These are phyloP conservation scores for Blastocystis sp. DNA, from an alignment of 352 stramenopile species.

Conservation along the genomic window DNA sequence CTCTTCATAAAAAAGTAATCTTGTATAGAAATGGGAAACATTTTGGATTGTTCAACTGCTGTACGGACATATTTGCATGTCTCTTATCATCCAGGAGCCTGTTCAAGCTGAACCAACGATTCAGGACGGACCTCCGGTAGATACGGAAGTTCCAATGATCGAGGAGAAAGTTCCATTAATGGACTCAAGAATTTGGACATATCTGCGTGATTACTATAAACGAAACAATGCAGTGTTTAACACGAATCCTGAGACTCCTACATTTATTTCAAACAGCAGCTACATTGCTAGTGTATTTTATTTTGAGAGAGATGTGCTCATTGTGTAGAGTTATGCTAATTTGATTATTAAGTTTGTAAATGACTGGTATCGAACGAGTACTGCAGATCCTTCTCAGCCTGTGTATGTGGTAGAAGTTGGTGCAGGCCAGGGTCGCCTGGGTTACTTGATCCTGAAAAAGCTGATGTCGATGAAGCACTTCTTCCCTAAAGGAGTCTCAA, in stretches of 20 bases:
- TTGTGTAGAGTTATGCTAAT: conserved; percentile 59
- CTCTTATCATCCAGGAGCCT: conserved; percentile 10
- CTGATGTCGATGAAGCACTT: conserved; percentile 37
- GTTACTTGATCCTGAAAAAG: conserved; percentile 47
- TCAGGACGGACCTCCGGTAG: conserved; percentile 26
- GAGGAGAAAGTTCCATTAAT: conserved; percentile 48
- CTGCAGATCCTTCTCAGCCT: conserved; percentile 1
- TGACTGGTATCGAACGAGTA: conserved; percentile 24
- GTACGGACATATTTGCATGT: not conserved
- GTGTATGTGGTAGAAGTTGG: conserved; percentile 61
- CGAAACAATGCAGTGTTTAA: conserved; percentile 44
- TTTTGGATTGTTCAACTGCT: conserved; percentile 58
- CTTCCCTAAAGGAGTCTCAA: conserved; percentile 4
- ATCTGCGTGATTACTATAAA: conserved; percentile 61
- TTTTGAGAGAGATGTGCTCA: not conserved
- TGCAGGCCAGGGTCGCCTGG: conserved; percentile 55
- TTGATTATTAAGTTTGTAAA: conserved; percentile 59
- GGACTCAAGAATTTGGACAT: conserved; percentile 60
- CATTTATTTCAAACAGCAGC: conserved; percentile 60
- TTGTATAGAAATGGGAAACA: conserved; percentile 32
- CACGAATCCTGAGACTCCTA: conserved; percentile 38
- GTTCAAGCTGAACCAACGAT: conserved; percentile 49
- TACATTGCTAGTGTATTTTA: conserved; percentile 45
- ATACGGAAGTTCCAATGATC: not conserved
- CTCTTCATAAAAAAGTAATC: too few relatives aligned